Conservation (phyloP, 371 early-diverging fungal genomes). For the Umbelopsis sp. region DNA sequence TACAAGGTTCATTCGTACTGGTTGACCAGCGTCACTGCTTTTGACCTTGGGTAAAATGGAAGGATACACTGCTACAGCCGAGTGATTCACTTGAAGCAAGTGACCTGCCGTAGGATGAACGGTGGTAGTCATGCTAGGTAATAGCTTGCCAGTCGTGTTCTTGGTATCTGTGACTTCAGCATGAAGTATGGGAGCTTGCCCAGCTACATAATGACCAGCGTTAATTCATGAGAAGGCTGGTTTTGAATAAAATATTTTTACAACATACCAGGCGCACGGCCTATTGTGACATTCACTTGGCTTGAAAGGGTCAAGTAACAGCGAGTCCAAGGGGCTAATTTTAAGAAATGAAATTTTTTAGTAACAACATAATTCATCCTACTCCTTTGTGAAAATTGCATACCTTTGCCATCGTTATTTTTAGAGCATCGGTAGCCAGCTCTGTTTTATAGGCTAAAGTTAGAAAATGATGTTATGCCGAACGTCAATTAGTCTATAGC, state of each 20-base stretch:
- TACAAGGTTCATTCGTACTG: background rate
- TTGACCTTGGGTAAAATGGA: background rate
- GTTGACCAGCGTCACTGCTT: background rate
- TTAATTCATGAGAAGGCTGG: too few species aligned
- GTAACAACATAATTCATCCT: background rate
- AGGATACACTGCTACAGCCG: background rate
- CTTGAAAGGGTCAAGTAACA: slow-evolving; percentile 25
- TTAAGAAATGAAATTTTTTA: background rate
- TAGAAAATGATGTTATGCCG: background rate
- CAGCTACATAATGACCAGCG: too few species aligned
- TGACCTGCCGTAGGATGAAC: too few species aligned
- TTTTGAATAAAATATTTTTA: too few species aligned
- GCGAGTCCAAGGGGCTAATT: slow-evolving; percentile 33
- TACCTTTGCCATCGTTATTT: slow-evolving; percentile 33
- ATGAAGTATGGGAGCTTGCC: background rate
- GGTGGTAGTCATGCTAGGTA: too few species aligned
- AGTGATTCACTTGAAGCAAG: background rate
- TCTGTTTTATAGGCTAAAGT: slow-evolving; percentile 23
- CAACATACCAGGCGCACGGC: slow-evolving; percentile 20
- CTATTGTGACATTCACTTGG: slow-evolving; percentile 16
- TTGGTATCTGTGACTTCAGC: background rate
- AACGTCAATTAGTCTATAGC: background rate
- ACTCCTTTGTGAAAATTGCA: slow-evolving; percentile 9
- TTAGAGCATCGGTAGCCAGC: slow-evolving; percentile 38
- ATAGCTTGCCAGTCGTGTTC: background rate